Evolutionary conservation across 768 basidiomycete genomes (phyloP).

Genomic region (Leccinellum albellum): DNA sequence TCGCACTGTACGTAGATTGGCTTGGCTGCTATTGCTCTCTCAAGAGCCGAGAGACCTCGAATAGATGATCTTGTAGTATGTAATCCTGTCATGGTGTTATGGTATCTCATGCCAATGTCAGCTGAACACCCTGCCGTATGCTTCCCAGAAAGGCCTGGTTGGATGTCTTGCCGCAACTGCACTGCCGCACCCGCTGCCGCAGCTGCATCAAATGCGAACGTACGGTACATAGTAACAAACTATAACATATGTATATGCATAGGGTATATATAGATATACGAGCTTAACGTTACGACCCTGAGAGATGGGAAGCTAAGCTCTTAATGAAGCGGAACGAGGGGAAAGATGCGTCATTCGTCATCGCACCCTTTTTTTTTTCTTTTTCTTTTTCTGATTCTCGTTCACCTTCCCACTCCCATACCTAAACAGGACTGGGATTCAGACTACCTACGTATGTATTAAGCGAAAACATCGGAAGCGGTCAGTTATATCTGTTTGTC

Average conservation of each 20-base stretch:
- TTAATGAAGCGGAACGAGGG: not conserved
- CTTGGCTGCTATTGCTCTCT: not conserved
- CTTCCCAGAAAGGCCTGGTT: not conserved
- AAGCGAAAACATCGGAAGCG: not conserved
- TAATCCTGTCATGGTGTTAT: not conserved
- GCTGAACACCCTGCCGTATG: not conserved
- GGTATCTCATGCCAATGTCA: not conserved
- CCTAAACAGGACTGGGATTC: not conserved
- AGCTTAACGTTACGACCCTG: not conserved
- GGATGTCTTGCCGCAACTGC: not conserved
- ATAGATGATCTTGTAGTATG: not conserved
- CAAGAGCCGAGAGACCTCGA: not conserved
- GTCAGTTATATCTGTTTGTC: not conserved
- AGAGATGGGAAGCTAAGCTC: not conserved
- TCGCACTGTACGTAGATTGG: not conserved
- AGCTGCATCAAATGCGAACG: not conserved
- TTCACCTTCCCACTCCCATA: not conserved
- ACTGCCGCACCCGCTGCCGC: not conserved
- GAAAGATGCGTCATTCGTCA: not conserved
- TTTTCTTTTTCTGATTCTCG: not conserved
- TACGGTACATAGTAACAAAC: not conserved
- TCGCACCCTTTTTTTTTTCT: not conserved
- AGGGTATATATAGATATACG: not conserved
- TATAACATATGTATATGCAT: not conserved
- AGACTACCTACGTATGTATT: not conserved